These are phyloP conservation scores for Daucus carota DNA, from an alignment of 129 eudicot species.

Conservation along the genomic window DH1_v3.0 NC_030386.2:30168001-30168500, in stretches of 20 bases:
- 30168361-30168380: background rate
- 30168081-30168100: conserved; percentile 9
- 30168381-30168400: background rate
- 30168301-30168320: conserved; percentile 28
- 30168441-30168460: too few species aligned
- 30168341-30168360: conserved; percentile 16
- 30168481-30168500: too few species aligned
- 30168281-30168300: conserved; percentile 39
- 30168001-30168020: too few species aligned
- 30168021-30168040: too few species aligned
- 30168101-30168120: conserved; percentile 22
- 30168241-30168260: background rate
- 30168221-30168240: background rate
- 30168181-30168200: background rate
- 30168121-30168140: conserved; percentile 14
- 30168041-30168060: background rate
- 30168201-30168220: background rate
- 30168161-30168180: conserved; percentile 20
- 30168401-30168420: background rate
- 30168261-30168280: conserved; percentile 11
- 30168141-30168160: conserved; percentile 17
- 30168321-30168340: conserved; percentile 34
- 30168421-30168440: background rate
- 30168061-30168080: conserved; percentile 3
- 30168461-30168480: too few species aligned